phyloP scores from a whole-genome alignment of 139 green algal genomes.

The Picochlorum sp. region DNA sequence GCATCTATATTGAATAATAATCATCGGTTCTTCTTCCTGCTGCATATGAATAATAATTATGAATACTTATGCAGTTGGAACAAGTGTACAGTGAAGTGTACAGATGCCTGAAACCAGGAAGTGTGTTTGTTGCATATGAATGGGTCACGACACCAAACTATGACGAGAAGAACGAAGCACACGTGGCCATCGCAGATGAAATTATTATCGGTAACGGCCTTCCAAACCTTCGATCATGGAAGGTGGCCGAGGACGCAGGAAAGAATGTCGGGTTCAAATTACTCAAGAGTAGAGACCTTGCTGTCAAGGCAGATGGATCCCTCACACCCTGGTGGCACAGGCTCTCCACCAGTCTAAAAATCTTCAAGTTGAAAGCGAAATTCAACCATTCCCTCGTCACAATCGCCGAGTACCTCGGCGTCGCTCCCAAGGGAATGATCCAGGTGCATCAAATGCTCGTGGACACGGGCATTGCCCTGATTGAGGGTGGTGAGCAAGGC shows the following conservation, averaged over 20 bases:
- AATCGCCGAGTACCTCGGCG: constrained; percentile 50
- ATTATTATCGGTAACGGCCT: constrained; percentile 98
- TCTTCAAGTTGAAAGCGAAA: constrained; percentile 32
- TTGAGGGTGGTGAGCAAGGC: constrained; percentile 73
- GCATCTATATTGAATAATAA: background rate
- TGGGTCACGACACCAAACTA: constrained; percentile 88
- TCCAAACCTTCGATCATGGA: constrained; percentile 83
- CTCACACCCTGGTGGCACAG: constrained; percentile 9
- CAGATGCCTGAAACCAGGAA: constrained; percentile 89
- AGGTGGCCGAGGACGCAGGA: constrained; percentile 75
- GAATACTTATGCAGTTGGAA: constrained; percentile 34
- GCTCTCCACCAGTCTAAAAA: constrained; percentile 10
- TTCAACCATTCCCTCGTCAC: constrained; percentile 64
- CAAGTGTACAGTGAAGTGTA: constrained; percentile 85
- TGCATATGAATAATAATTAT: constrained; percentile 1
- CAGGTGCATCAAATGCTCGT: constrained; percentile 95
- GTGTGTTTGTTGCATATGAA: constrained; percentile 86
- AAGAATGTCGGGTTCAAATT: constrained; percentile 69
- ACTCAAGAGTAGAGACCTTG: constrained; percentile 53
- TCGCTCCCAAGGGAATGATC: constrained; percentile 65
- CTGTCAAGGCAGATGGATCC: constrained; percentile 21
- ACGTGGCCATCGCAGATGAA: constrained; percentile 88
- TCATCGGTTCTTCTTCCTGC: too few species aligned
- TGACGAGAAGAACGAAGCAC: constrained; percentile 70
- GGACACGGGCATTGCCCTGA: constrained; percentile 52